Base-by-base conservation (phyloP, 805 yeast genomes). In the Candida qinlingensis region DNA sequence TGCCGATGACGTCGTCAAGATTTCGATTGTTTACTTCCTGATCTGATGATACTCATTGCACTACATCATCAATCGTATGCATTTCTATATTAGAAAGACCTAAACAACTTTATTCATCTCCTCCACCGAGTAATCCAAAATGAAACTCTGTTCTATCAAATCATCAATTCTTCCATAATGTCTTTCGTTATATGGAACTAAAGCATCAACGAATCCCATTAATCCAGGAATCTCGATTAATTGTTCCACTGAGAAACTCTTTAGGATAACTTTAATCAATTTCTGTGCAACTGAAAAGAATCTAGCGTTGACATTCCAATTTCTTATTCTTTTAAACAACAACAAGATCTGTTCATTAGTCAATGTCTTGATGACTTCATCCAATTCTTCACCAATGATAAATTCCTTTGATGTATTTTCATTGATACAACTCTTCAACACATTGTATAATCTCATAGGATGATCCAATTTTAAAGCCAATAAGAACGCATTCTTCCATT, bases 241-340 rank as follows among this genome's bases (percentile, higher is more conserved):
- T 48, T 73, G 73, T 19, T 79, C 80, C 31, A 84, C 70, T 25
- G 75, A 70, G 56, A 80, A 79, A 42, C 71, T 72, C 39, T 70
- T 67, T 50, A 94, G 69, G 34, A 92, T 67, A 27, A 87, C 83
- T 54, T 79, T 74, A 45, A 92, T 73, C 39, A 90, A 68, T 49
- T 80, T 81, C 67, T 92, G 99, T 10, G 96, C 87, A 48, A 88
- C 77, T 45, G 77, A 80, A 60, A 87, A 87, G 36, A 88, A 82
- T 60, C 81, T 80, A 46, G 87, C 85, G 65, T 89, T 92, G 41
- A 95, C 84, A 64, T 94, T 94, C 99, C 99, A 94, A 62, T 89
- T 96, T 58, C 97, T 79, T 25, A 91, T 74, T 59, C 96, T 82
- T 60, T 79, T 79, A 64, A 94, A 76, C 27, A 94, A 65, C 10